Base-by-base conservation (phyloP, 2,329 filamentous ascomycete genomes). In the Dissoconium aciculare region DNA sequence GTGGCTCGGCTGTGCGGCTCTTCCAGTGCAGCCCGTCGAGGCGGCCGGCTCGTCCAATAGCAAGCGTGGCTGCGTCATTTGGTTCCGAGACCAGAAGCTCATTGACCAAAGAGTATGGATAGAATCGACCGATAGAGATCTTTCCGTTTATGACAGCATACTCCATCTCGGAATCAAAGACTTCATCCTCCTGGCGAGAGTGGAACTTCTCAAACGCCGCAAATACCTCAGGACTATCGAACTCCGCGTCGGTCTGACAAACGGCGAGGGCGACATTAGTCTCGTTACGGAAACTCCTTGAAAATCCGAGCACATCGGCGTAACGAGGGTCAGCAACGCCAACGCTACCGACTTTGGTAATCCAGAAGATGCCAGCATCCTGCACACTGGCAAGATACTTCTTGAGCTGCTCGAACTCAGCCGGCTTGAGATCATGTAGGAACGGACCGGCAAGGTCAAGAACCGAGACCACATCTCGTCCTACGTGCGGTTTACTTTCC, bases 101-200 rank as follows among this genome's bases (percentile, higher is more conserved):
- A 11, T 27, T 16, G 14, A 10, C 11, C 26, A 33, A 16, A n/a
- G 15, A n/a, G 17, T 28, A 33, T n/a, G 31, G 31, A 30, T 21
- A 28, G 3, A 30, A 13, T 14, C 31, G 27, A 14, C 15, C 13
- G n/a, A 33, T 17, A 17, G 28, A 17, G 9, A 33, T 21, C 11
- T 17, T 13, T 12, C 31, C 31, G 12, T 33, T n/a, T 14, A 12
- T n/a, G 17, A 33, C 29, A 17, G 17, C 31, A 17, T 33, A 33
- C 15, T 30, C 28, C 15, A 12, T n/a, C 6, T 30, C 28, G 5
- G 28, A 17, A 11, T 5, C 6, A 12, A 30, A 17, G 6, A 17
- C n/a, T 8, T 13, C 17, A n/a, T 30, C 17, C 6, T 10, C 15
- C 5, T 13, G 5, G 5, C 17, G 5, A 9, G 5, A 5, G n/a